These are phyloP conservation scores for Boeremia exigua DNA, from an alignment of 2,329 filamentous ascomycete genomes.

Conservation along the genomic window DNA sequence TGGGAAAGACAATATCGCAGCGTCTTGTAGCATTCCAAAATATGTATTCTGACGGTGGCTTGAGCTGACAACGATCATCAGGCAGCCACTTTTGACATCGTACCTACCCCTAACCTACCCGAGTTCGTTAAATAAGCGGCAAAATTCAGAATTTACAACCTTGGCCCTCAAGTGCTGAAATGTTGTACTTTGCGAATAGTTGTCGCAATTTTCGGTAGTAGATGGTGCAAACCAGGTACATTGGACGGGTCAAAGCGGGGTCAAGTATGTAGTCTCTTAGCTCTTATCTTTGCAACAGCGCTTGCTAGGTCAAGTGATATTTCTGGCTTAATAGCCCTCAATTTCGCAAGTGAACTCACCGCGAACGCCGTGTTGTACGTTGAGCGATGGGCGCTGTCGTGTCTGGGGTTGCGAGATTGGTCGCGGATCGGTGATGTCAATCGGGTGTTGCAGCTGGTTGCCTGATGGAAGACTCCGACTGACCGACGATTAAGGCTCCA, in stretches of 20 bases:
- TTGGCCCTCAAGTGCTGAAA: not conserved
- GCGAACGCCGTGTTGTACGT: too few relatives aligned
- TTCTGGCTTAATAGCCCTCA: too few relatives aligned
- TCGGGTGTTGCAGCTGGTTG: not conserved
- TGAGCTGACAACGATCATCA: not conserved
- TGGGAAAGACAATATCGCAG: not conserved
- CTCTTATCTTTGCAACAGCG: too few relatives aligned
- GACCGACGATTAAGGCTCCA: not conserved
- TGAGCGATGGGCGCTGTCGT: not conserved
- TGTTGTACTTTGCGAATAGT: not conserved
- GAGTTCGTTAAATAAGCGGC: not conserved
- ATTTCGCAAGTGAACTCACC: too few relatives aligned
- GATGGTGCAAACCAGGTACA: too few relatives aligned
- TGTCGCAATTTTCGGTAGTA: too few relatives aligned
- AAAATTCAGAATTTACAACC: not conserved
- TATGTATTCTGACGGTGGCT: not conserved
- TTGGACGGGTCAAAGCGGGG: too few relatives aligned
- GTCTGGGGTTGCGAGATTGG: not conserved
- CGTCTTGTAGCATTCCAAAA: not conserved
- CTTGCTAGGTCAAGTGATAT: too few relatives aligned
- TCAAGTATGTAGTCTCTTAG: too few relatives aligned
- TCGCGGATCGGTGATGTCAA: not conserved
- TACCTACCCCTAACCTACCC: not conserved
- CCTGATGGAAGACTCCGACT: not conserved
- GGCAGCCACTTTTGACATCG: slow-evolving; percentile 2